Evolutionary conservation across 106 monocot genomes (phyloP).

Genomic region (Posidonia australis): DNA sequence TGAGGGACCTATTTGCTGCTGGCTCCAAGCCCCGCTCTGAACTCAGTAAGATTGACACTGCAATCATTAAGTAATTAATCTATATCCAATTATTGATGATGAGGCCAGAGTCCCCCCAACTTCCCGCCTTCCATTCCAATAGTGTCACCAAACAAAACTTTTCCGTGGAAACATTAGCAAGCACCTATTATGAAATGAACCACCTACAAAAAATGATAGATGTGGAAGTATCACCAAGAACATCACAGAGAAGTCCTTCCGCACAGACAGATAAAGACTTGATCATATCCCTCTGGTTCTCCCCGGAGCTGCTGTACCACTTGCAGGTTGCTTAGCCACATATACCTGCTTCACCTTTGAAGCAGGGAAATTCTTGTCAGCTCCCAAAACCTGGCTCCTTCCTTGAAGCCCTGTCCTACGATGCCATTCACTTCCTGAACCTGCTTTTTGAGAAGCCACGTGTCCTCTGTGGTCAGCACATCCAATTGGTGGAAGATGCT

Average conservation of each 20-base stretch:
- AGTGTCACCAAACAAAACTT: too few species aligned
- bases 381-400: conserved; percentile 26
- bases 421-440: conserved; percentile 55
- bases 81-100: too few species aligned
- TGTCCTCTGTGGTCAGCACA: conserved; percentile 18
- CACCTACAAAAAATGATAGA: too few species aligned
- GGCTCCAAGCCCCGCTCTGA: too few species aligned
- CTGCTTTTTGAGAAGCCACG: conserved; percentile 27
- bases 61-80: too few species aligned
- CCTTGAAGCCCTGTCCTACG: conserved; percentile 47
- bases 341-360: conserved; percentile 84
- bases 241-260: not conserved
- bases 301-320: conserved; percentile 12
- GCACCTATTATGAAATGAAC: too few species aligned
- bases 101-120: too few species aligned
- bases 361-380: conserved; percentile 37
- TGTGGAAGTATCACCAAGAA: not conserved
- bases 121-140: too few species aligned
- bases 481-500: conserved; percentile 29
- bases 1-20: too few species aligned
- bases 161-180: too few species aligned
- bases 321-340: conserved; percentile 54
- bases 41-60: too few species aligned
- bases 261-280: not conserved
- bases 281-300: not conserved